These are phyloP conservation scores for Solanum piurae DNA, from an alignment of 257 asterid genomes.

Conservation along the genomic window DNA sequence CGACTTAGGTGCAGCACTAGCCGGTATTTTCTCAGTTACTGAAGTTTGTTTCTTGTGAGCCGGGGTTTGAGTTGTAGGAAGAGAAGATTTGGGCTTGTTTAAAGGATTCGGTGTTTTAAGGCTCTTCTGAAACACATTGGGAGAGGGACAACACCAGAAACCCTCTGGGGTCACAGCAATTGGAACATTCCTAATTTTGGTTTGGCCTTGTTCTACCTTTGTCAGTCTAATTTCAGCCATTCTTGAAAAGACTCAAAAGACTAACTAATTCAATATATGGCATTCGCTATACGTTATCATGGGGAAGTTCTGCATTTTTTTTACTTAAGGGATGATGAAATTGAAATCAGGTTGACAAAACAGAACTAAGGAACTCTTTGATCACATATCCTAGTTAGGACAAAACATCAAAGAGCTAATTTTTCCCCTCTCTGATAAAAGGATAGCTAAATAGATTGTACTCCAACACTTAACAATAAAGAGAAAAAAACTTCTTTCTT, in stretches of 20 bases:
- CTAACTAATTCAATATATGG: slow-evolving; percentile 9
- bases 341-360: not conserved
- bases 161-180: slow-evolving; percentile 98
- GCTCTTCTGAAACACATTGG: slow-evolving; percentile 70
- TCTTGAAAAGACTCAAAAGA: slow-evolving; percentile 11
- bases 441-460: not conserved
- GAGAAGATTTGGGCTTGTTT: slow-evolving; percentile 45
- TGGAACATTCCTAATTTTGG: slow-evolving; percentile 71
- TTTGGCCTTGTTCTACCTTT: slow-evolving; percentile 63
- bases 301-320: not conserved
- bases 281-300: not conserved
- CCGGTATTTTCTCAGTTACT: slow-evolving; percentile 32
- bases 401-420: not conserved
- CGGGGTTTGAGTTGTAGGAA: slow-evolving; percentile 16
- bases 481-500: not conserved
- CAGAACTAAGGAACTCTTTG: not conserved
- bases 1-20: slow-evolving; percentile 19
- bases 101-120: slow-evolving; percentile 40
- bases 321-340: not conserved
- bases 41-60: slow-evolving; percentile 36
- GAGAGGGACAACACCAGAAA: slow-evolving; percentile 98
- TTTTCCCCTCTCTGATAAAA: not conserved
- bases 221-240: slow-evolving; percentile 66
- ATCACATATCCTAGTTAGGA: not conserved
- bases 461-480: not conserved